Conservation (phyloP, 257 asterid species). For the Fraxinus americana region DNA sequence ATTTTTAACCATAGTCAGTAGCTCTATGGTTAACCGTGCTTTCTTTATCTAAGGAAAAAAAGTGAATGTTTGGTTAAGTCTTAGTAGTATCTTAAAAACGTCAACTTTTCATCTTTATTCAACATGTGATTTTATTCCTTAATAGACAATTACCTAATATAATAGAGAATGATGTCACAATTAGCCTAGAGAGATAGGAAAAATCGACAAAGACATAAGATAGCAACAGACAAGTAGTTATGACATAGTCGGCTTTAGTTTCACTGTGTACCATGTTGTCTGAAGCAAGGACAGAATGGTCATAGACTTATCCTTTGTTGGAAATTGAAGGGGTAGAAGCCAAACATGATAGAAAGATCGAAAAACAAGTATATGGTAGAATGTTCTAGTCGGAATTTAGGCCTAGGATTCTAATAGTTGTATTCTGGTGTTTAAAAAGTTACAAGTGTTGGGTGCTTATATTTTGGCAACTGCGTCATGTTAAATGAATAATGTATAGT, state of each 20-base stretch:
- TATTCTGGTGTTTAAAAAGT: conserved; percentile 25
- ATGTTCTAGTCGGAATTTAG: conserved; percentile 15
- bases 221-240: conserved; percentile 56
- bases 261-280: background rate
- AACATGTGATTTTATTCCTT: background rate
- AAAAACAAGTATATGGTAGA: background rate
- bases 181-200: too few species aligned
- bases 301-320: background rate
- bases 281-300: background rate
- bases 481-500: conserved; percentile 49
- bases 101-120: too few species aligned
- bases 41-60: background rate
- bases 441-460: conserved; percentile 17
- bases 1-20: background rate
- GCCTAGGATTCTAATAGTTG: conserved; percentile 27
- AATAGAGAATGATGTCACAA: conserved; percentile 35
- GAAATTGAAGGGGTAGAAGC: background rate
- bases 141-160: conserved; percentile 69
- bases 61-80: background rate
- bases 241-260: conserved; percentile 37
- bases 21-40: background rate
- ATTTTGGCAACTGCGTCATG: conserved; percentile 16
- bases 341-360: background rate
- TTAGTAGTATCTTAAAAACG: too few species aligned
- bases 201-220: conserved; percentile 40